Percentiles rank a stretch among this genome's conserved stretches.
These are phyloP conservation scores for Ustilago trichophora DNA, from an alignment of 1,284 basidiomycete species.

Conservation along the genomic window DNA sequence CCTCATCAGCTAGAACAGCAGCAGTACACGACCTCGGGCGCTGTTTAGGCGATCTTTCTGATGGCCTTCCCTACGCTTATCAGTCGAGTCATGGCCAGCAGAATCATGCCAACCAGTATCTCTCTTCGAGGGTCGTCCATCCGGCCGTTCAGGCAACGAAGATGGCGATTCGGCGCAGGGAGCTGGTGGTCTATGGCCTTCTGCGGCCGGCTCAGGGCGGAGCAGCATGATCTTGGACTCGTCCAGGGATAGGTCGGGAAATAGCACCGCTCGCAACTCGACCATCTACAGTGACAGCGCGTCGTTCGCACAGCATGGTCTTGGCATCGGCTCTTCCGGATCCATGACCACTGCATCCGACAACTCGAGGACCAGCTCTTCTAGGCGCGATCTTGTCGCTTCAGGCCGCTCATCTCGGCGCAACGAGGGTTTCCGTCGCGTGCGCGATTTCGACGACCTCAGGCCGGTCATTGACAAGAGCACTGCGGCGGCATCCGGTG, in stretches of 20 bases:
- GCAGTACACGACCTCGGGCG: constrained; percentile 21
- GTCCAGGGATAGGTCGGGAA: constrained; percentile 17
- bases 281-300: constrained; percentile 31
- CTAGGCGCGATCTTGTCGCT: constrained; percentile 8
- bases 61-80: constrained; percentile 42
- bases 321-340: constrained; percentile 32
- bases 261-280: constrained; percentile 34
- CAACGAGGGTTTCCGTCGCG: constrained; percentile 57
- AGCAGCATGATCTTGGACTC: constrained; percentile 45
- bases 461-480: constrained; percentile 54
- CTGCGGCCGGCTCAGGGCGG: constrained; percentile 6
- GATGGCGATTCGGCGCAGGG: background rate
- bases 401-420: constrained; percentile 25
- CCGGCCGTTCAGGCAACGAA: background rate
- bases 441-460: constrained; percentile 57
- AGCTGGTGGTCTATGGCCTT: constrained; percentile 25
- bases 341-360: constrained; percentile 45
- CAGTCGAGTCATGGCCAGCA: constrained; percentile 26
- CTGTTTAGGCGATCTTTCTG: constrained; percentile 36
- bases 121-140: constrained; percentile 11
- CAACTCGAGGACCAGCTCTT: constrained; percentile 35
- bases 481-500: constrained; percentile 34
- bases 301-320: constrained; percentile 32
- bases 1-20: constrained; percentile 28
- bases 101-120: constrained; percentile 16